These are phyloP conservation scores for Dalbergia cochinchinensis DNA, from an alignment of 306 rosid genomes.

Conservation along the genomic window DNA sequence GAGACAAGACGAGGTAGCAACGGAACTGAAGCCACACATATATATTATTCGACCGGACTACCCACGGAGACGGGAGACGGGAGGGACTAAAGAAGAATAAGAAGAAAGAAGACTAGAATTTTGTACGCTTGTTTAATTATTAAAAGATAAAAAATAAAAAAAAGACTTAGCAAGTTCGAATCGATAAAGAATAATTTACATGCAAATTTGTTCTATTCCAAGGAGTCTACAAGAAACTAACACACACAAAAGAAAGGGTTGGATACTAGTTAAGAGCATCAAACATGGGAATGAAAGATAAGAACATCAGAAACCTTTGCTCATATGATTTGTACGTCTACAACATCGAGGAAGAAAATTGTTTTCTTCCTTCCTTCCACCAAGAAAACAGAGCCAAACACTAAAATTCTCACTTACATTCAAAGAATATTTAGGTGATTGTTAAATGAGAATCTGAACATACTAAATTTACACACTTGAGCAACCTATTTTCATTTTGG, in stretches of 20 bases:
- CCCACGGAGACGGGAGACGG: too few relatives aligned
- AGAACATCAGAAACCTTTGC: neutral
- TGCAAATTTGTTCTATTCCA: neutral
- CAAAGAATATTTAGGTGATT: constrained; percentile 52
- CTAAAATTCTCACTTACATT: constrained; percentile 45
- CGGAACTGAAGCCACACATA: too few relatives aligned
- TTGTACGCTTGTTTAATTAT: neutral
- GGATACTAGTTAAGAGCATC: neutral
- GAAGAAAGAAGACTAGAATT: neutral
- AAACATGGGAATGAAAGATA: neutral
- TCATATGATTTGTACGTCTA: neutral
- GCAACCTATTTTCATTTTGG: constrained; percentile 58
- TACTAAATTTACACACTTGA: constrained; percentile 59
- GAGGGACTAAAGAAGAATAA: too few relatives aligned
- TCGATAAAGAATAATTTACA: neutral
- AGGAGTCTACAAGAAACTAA: neutral
- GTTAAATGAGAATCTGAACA: constrained; percentile 46
- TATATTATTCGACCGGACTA: too few relatives aligned
- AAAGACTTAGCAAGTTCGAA: too few relatives aligned
- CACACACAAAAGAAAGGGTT: neutral
- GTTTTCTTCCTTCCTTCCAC: constrained; percentile 10
- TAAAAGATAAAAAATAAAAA: too few relatives aligned
- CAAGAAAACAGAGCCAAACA: constrained; percentile 27
- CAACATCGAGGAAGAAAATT: neutral
- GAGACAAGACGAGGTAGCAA: too few relatives aligned